These are phyloP conservation scores for Candida neerlandica DNA, from an alignment of 1,139 yeast species.

Conservation along the genomic window DNA sequence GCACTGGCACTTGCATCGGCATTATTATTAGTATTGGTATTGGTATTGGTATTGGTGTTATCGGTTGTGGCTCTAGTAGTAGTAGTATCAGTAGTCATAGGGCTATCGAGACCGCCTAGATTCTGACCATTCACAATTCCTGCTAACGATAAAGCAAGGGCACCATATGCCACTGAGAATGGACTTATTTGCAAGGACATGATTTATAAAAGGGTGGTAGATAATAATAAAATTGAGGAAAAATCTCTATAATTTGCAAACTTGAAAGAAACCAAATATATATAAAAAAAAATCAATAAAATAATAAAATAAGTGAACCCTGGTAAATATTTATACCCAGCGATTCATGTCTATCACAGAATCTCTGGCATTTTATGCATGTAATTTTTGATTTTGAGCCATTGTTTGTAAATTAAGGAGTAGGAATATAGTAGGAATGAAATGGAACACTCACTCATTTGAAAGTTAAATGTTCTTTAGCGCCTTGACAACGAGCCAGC, in stretches of 20 bases:
- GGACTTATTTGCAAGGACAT: slow-evolving; percentile 22
- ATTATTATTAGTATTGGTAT: slow-evolving; percentile 8
- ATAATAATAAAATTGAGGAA: no score
- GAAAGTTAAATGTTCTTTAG: background rate
- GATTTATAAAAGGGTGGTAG: background rate
- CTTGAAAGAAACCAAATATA: background rate
- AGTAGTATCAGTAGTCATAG: slow-evolving; percentile 9
- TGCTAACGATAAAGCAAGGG: slow-evolving; percentile 18
- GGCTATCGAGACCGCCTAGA: slow-evolving; percentile 20
- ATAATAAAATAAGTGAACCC: slow-evolving; percentile 2
- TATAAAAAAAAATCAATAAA: no score
- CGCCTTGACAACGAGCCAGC: slow-evolving; percentile 3
- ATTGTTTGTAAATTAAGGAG: slow-evolving; percentile 1
- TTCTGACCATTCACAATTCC: slow-evolving; percentile 14
- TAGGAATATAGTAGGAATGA: background rate
- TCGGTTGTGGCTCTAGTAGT: slow-evolving; percentile 10
- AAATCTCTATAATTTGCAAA: no score
- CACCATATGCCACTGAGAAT: slow-evolving; percentile 15
- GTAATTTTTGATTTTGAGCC: background rate
- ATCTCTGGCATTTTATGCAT: background rate
- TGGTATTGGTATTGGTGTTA: slow-evolving; percentile 8
- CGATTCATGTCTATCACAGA: no score
- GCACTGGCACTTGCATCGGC: slow-evolving; percentile 16
- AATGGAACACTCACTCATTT: background rate
- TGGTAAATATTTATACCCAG: background rate